Conservation (phyloP, 1,284 basidiomycete genomes). For the Rhodotorula sp. region DNA sequence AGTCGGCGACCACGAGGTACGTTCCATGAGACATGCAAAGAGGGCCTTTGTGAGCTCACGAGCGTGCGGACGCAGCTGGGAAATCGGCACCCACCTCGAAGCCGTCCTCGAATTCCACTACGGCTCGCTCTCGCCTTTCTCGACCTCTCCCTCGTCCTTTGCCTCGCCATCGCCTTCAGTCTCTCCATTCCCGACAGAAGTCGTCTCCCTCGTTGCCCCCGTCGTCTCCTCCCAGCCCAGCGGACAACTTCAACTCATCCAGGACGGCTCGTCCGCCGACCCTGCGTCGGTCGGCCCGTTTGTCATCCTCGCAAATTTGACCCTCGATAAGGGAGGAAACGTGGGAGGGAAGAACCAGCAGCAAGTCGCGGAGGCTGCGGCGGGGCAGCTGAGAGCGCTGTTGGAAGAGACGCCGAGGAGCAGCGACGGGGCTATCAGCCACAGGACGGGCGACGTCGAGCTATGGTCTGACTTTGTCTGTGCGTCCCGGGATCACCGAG, state of each 20-base stretch:
- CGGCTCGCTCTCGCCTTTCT: slow-evolving; percentile 63
- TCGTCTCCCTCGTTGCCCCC: slow-evolving; percentile 17
- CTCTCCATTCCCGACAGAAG: slow-evolving; percentile 9
- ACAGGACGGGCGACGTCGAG: slow-evolving; percentile 60
- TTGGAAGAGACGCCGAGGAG: slow-evolving; percentile 52
- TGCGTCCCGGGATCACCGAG: slow-evolving; percentile 46
- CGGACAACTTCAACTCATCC: slow-evolving; percentile 44
- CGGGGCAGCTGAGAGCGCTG: slow-evolving; percentile 33
- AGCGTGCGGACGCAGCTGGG: slow-evolving; percentile 60
- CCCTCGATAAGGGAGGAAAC: slow-evolving; percentile 1
- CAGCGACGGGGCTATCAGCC: slow-evolving; percentile 74
- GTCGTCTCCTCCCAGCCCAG: slow-evolving; percentile 16
- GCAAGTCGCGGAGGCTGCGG: slow-evolving; percentile 19
- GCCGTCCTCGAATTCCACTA: slow-evolving; percentile 68
- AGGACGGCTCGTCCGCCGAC: slow-evolving; percentile 69
- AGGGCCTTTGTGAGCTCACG: no score
- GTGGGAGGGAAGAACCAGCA: slow-evolving; percentile 6
- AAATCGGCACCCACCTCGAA: slow-evolving; percentile 71
- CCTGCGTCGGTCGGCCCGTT: slow-evolving; percentile 78
- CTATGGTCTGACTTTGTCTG: slow-evolving; percentile 41
- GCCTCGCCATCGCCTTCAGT: slow-evolving; percentile 9
- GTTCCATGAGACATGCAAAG: not conserved
- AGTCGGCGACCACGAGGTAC: slow-evolving; percentile 21
- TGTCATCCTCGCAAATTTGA: slow-evolving; percentile 62
- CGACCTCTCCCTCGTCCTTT: slow-evolving; percentile 45